phyloP scores from a whole-genome alignment of 2,329 filamentous ascomycete genomes.

The Sporothrix pallida region DNA sequence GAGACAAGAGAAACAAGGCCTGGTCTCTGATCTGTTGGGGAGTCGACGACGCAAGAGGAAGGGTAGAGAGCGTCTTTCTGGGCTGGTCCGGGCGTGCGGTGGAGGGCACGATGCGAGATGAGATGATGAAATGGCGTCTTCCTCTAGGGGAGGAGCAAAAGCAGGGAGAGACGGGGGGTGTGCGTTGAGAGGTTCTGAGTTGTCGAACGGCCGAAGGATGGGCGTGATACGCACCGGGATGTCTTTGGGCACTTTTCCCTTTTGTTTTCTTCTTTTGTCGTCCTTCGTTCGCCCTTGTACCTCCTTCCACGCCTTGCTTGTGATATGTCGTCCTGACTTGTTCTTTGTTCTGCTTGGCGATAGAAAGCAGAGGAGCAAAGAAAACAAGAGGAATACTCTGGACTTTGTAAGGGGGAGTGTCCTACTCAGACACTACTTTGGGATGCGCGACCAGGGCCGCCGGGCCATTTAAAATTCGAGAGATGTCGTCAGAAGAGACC shows the following conservation, averaged over 20 bases:
- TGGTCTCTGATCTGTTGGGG: background rate
- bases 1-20: background rate
- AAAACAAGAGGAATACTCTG: too few species aligned
- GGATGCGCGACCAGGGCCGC: slow-evolving; percentile 28
- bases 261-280: slow-evolving; percentile 5
- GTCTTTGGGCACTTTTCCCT: background rate
- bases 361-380: background rate
- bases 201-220: background rate
- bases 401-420: too few species aligned
- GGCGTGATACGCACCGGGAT: background rate
- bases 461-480: slow-evolving; percentile 32
- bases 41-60: slow-evolving; percentile 27
- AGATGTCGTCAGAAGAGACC: slow-evolving; percentile 33
- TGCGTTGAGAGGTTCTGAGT: background rate
- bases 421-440: slow-evolving; percentile 4
- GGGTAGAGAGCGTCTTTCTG: slow-evolving; percentile 22
- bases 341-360: background rate
- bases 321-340: background rate
- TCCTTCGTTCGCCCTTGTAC: slow-evolving; percentile 11
- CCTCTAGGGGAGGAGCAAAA: background rate
- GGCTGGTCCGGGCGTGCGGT: slow-evolving; percentile 24
- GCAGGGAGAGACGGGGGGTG: slow-evolving; percentile 18
- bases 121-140: slow-evolving; percentile 35
- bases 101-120: slow-evolving; percentile 33
- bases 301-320: background rate